A percentile compares a stretch with the other conserved stretches of the same genome.
These are phyloP conservation scores for Sistotremastrum suecicum DNA, from an alignment of 768 basidiomycete species.

Conservation along the genomic window DNA sequence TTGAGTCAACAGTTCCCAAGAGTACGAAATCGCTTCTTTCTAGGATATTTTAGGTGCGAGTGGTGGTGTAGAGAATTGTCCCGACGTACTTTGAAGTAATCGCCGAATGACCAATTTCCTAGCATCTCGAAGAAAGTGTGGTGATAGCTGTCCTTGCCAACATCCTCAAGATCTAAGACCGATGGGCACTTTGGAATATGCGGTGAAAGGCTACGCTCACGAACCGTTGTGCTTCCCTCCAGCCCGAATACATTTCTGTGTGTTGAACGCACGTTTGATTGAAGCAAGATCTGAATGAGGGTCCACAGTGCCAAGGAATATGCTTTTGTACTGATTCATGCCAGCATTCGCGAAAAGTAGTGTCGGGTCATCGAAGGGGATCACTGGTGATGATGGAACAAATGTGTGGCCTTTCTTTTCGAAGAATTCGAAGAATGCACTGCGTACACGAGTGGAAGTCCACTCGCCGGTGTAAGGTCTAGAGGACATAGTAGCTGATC, in stretches of 20 bases:
- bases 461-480: conserved; percentile 23
- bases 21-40: conserved; percentile 87
- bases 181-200: conserved; percentile 1
- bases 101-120: conserved; percentile 99
- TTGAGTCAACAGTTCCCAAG: conserved; percentile 88
- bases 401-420: conserved; percentile 67
- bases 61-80: neutral
- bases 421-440: conserved; percentile 90
- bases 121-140: conserved; percentile 99
- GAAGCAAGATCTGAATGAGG: conserved; percentile 85
- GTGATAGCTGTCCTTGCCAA: conserved; percentile 96
- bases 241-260: conserved; percentile 96
- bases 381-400: conserved; percentile 80
- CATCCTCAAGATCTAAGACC: conserved; percentile 82
- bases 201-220: conserved; percentile 7
- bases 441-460: conserved; percentile 71
- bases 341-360: conserved; percentile 97
- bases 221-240: conserved; percentile 97
- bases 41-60: conserved; percentile 17
- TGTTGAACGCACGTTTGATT: conserved; percentile 87
- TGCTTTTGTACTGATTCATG: conserved; percentile 95
- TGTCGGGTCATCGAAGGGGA: conserved; percentile 97
- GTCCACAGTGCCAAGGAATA: conserved; percentile 97
- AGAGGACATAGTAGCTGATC: conserved; percentile 1
- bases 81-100: conserved; percentile 85